Base-by-base conservation (phyloP, 805 yeast genomes). In the Teunomyces atbi region DNA sequence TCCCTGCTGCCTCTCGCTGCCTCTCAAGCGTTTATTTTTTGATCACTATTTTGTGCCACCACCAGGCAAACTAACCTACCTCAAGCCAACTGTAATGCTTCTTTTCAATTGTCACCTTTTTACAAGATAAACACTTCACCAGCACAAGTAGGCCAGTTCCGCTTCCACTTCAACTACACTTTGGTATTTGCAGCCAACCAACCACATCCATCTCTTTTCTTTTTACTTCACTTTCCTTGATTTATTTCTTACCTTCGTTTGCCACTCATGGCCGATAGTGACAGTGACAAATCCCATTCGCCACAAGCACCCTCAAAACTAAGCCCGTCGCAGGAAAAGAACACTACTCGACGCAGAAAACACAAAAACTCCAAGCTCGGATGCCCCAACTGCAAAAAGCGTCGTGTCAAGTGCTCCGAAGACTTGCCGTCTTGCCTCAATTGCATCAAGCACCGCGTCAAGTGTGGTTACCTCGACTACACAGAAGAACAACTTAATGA, bases 361-460 rank as follows among this genome's bases (percentile, higher is more conserved):
- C 64, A 60, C 50, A 55, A 53, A 42, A 60, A 60, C 52, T 59
- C 63, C 41, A 60, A 72, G 44, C 60, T 64, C 7, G 82, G 82
- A 5, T 78, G 82, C 50, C 64, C 71, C 16, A 74, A 76, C 27
- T 78, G 82, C 59, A 76, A 76, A 55, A 63, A 64, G 44, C 61
- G 83, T 41, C 61, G 79, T 41, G 80, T 78, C 50, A 77, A 77
- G 56, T 78, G 82, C 47, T 53, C 63, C 20, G 75, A 71, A 45
- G 69, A 69, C 35, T 55, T 71, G 20, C 76, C 76, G 1, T 56
- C 59, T 40, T 71, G 76, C 47, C 38, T 54, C 44, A 71, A 71
- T 51, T 71, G 76, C 55, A 52, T 68, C 42, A 71, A 71, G 46
- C 75, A 71, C 51, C 62, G 66, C 44, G 66, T 62, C 3, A 61